phyloP scores from a whole-genome alignment of 1,139 yeast species.

The Suhomyces ambrosiae region DNA sequence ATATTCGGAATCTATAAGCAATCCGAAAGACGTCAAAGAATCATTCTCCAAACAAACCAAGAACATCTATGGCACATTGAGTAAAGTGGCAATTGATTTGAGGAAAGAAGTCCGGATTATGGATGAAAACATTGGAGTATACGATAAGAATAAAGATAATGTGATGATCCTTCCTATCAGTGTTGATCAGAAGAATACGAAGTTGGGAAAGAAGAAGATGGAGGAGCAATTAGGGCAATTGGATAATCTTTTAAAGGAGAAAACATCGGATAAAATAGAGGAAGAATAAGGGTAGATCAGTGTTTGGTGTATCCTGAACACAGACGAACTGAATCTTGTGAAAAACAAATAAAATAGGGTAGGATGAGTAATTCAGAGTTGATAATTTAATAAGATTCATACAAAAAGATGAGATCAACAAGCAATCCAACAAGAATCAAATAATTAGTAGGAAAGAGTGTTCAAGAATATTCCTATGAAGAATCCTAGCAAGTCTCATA shows the following conservation, averaged over 20 bases:
- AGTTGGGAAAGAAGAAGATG: conserved; percentile 54
- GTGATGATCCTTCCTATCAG: conserved; percentile 60
- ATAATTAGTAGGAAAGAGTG: too few species aligned
- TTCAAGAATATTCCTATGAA: too few species aligned
- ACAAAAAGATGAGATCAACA: too few species aligned
- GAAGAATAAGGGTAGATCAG: not conserved
- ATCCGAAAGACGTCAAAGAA: conserved; percentile 18
- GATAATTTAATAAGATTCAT: too few species aligned
- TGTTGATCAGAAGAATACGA: conserved; percentile 64
- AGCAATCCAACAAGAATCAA: too few species aligned
- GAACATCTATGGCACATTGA: conserved; percentile 34
- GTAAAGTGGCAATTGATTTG: conserved; percentile 49
- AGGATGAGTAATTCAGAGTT: too few species aligned
- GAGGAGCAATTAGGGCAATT: conserved; percentile 37
- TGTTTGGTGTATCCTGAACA: too few species aligned
- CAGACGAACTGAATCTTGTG: too few species aligned
- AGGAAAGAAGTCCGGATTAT: conserved; percentile 59
- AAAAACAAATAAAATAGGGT: too few species aligned
- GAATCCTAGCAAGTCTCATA: too few species aligned
- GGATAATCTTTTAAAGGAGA: conserved; percentile 20
- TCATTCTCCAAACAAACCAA: conserved; percentile 32
- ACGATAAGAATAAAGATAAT: conserved; percentile 45
- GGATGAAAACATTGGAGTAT: conserved; percentile 59
- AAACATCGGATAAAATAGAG: not conserved
- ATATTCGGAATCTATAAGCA: conserved; percentile 28